phyloP scores from a whole-genome alignment of 1,284 basidiomycete species.

The Salmacisia buchloeana region DNA sequence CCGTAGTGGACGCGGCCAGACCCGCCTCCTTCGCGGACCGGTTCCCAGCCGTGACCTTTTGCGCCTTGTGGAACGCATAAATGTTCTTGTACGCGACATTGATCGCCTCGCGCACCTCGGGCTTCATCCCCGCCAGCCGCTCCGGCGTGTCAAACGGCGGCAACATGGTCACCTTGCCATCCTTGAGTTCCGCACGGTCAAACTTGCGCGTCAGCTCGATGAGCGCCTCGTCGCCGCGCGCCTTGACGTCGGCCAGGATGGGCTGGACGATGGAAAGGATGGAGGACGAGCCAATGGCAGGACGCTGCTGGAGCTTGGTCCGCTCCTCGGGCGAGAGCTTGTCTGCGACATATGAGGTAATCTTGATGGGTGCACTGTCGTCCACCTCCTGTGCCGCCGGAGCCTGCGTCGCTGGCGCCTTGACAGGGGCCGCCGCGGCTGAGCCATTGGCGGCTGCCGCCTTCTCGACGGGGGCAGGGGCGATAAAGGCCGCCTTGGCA shows the following conservation, averaged over 20 bases:
- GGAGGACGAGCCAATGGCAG: conserved; percentile 83
- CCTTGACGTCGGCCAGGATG: conserved; percentile 81
- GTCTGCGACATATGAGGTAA: conserved; percentile 35
- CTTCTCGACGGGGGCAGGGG: conserved; percentile 4
- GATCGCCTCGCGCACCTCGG: conserved; percentile 68
- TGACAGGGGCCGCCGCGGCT: conserved; percentile 13
- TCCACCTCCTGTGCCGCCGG: conserved; percentile 37
- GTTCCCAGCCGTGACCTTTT: conserved; percentile 44
- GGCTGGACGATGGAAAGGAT: conserved; percentile 94
- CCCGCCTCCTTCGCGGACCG: conserved; percentile 55
- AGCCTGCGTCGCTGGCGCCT: neutral
- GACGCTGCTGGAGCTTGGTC: conserved; percentile 71
- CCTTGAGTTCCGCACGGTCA: conserved; percentile 63
- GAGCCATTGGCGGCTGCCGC: conserved; percentile 14
- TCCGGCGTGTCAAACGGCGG: conserved; percentile 56
- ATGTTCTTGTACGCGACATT: conserved; percentile 90
- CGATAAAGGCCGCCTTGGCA: conserved; percentile 79
- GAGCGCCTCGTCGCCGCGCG: conserved; percentile 78
- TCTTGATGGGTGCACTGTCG: conserved; percentile 54
- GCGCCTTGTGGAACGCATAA: conserved; percentile 53
- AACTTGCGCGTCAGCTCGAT: conserved; percentile 88
- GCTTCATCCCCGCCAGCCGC: conserved; percentile 42
- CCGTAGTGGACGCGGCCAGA: neutral
- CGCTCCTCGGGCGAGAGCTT: conserved; percentile 60
- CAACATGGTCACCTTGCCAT: conserved; percentile 55